A percentile compares a stretch with the other conserved stretches of the same genome.
Evolutionary conservation across 2,329 filamentous ascomycete species (phyloP).

Genomic region (Alternaria postmessia): DNA sequence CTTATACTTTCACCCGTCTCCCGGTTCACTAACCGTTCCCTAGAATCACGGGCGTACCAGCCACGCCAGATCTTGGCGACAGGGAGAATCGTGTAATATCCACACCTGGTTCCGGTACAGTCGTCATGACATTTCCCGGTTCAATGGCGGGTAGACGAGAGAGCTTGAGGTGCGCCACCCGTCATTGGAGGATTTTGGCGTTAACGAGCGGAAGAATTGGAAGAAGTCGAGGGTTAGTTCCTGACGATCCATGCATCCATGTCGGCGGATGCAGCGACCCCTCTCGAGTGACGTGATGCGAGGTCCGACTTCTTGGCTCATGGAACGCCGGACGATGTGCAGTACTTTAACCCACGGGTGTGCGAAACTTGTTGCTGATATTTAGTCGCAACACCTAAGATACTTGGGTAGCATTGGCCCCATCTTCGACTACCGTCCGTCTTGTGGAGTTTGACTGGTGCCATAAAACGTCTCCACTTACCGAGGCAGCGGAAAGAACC

Average conservation of each 20-base stretch:
- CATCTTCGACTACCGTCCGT: neutral
- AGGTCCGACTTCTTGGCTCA: constrained; percentile 3
- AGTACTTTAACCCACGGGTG: neutral
- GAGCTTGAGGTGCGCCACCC: constrained; percentile 8
- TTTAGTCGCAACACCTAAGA: neutral
- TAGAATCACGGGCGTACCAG: constrained; percentile 6
- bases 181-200: constrained; percentile 36
- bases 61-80: constrained; percentile 17
- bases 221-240: constrained; percentile 14
- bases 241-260: constrained; percentile 29
- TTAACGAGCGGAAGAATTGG: constrained; percentile 31
- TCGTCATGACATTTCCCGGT: constrained; percentile 18
- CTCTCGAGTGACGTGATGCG: constrained; percentile 15
- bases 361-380: neutral
- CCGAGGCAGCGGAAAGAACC: constrained; percentile 14
- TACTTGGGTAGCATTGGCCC: neutral
- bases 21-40: constrained; percentile 1
- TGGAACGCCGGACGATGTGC: neutral
- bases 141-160: constrained; percentile 2
- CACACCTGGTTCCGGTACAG: constrained; percentile 9
- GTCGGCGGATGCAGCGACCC: constrained; percentile 17
- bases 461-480: constrained; percentile 5
- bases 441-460: neutral
- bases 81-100: constrained; percentile 14
- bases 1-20: constrained; percentile 12